Percentiles rank a stretch among this genome's conserved stretches.
Conservation (phyloP, 306 rosid genomes). For the Pachyrhizus erosus region DNA sequence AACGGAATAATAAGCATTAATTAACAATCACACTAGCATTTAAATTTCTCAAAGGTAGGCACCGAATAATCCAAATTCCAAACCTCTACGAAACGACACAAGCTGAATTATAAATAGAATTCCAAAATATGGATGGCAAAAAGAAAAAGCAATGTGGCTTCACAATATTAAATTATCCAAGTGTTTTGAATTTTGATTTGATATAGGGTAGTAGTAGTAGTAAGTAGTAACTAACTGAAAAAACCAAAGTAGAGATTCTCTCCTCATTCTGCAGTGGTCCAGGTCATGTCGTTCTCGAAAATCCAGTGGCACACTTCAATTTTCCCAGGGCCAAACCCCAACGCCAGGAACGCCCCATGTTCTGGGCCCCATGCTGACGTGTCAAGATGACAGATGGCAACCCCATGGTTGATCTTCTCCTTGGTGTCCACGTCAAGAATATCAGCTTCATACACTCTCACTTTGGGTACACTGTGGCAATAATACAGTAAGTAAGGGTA, state of each 20-base stretch:
- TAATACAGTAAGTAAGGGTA: conserved; percentile 87
- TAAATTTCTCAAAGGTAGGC: background rate
- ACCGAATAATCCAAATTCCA: background rate
- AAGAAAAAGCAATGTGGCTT: background rate
- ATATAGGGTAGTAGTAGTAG: background rate
- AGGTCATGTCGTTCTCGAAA: conserved; percentile 75
- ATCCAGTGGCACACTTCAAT: conserved; percentile 54
- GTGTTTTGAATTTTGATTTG: background rate
- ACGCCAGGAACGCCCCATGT: conserved; percentile 78
- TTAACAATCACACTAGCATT: background rate
- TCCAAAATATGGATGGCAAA: background rate
- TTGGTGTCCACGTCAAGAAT: conserved; percentile 51
- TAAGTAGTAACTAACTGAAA: conserved; percentile 5
- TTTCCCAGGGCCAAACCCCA: conserved; percentile 46
- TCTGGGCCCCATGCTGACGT: conserved; percentile 77
- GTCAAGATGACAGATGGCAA: conserved; percentile 85
- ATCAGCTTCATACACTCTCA: conserved; percentile 77
- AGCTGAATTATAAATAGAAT: conserved; percentile 30
- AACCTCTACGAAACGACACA: conserved; percentile 6
- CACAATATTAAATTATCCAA: background rate
- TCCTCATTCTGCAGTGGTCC: conserved; percentile 56
- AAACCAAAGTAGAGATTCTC: background rate
- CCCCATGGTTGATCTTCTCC: conserved; percentile 52
- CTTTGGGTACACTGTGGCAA: conserved; percentile 85
- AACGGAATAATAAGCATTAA: background rate